Evolutionary conservation across 129 eudicot genomes (phyloP).

Genomic region (Pseudognaphalium luteoalbum): DNA sequence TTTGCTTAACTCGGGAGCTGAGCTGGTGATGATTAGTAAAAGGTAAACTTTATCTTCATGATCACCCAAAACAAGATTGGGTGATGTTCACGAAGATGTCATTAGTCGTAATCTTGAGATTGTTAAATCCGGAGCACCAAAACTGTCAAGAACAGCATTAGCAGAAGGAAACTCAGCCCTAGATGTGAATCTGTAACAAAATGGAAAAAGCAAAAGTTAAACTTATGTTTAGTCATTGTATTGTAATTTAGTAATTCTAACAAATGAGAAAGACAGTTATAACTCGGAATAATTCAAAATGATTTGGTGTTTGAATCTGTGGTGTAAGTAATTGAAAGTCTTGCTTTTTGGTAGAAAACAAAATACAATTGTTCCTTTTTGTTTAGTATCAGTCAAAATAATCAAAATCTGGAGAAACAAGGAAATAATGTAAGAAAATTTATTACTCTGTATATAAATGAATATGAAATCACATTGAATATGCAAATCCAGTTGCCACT

Average conservation of each 20-base stretch:
- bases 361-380: background rate
- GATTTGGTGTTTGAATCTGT: background rate
- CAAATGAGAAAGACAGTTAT: background rate
- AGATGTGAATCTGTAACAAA: slow-evolving; percentile 53
- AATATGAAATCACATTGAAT: too few species aligned
- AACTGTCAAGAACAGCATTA: slow-evolving; percentile 66
- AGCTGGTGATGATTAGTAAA: background rate
- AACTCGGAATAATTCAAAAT: background rate
- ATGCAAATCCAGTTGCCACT: too few species aligned
- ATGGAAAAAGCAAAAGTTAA: background rate
- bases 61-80: background rate
- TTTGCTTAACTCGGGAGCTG: background rate
- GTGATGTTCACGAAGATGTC: slow-evolving; percentile 37
- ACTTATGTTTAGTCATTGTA: background rate
- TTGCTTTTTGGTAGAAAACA: background rate
- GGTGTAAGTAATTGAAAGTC: background rate
- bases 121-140: slow-evolving; percentile 81
- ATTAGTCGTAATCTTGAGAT: slow-evolving; percentile 55
- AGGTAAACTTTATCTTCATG: background rate
- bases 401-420: background rate
- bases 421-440: background rate
- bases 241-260: background rate
- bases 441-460: background rate
- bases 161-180: slow-evolving; percentile 89
- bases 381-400: background rate